A percentile compares a stretch with the other conserved stretches of the same genome.
Conservation (phyloP, 2,329 filamentous ascomycete genomes). For the Teratosphaeria viscida region DNA sequence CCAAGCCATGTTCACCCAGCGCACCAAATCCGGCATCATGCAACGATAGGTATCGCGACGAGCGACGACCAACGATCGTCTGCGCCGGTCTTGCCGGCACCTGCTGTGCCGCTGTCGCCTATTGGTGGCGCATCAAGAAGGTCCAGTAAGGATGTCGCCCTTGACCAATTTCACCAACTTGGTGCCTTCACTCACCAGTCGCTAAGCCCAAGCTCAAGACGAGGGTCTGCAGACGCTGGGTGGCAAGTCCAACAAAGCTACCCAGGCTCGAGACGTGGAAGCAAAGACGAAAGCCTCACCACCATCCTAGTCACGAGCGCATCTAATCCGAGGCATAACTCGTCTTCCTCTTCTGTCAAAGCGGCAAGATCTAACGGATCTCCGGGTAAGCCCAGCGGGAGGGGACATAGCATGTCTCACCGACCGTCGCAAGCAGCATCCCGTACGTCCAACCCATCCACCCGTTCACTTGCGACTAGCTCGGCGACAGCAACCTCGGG, state of each 20-base stretch:
- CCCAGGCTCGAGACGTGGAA: conserved; percentile 21
- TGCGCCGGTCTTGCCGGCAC: conserved; percentile 12
- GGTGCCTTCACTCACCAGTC: conserved; percentile 20
- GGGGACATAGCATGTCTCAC: conserved; percentile 9
- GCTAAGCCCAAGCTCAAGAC: conserved; percentile 17
- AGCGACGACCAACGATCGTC: conserved; percentile 17
- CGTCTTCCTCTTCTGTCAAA: conserved; percentile 13
- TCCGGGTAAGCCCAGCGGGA: conserved; percentile 7
- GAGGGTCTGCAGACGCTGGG: conserved; percentile 26
- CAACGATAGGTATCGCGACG: conserved; percentile 10
- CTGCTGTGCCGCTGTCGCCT: conserved; percentile 15
- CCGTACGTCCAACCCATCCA: conserved; percentile 21
- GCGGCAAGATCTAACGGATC: conserved; percentile 8
- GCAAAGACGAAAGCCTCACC: conserved; percentile 26
- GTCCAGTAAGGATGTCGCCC: conserved; percentile 28
- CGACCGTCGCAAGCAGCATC: conserved; percentile 7
- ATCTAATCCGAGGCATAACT: conserved; percentile 15
- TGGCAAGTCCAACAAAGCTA: conserved; percentile 24
- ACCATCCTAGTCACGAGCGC: conserved; percentile 26
- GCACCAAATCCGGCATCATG: conserved; percentile 15
- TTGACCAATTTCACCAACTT: conserved; percentile 24
- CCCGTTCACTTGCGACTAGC: conserved; percentile 23
- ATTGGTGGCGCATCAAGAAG: conserved; percentile 18
- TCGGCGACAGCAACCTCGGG: conserved; percentile 20
- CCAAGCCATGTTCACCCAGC: conserved; percentile 13